These are phyloP conservation scores for Canavalia ensiformis DNA, from an alignment of 306 rosid species.

Conservation along the genomic window DNA sequence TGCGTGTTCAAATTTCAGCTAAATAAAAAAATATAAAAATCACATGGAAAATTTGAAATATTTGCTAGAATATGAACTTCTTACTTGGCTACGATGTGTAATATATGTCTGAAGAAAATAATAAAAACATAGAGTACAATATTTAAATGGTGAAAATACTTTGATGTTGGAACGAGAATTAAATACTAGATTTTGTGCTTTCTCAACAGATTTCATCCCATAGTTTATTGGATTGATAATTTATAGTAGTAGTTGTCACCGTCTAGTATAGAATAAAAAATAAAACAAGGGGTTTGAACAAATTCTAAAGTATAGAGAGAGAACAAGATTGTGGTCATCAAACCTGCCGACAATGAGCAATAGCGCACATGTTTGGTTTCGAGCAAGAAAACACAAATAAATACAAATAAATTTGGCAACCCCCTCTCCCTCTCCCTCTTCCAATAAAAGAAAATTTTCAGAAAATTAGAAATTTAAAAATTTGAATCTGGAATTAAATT, in stretches of 20 bases:
- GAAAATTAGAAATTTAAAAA: too few relatives aligned
- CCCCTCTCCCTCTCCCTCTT: too few relatives aligned
- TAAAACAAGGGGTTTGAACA: constrained; percentile 38
- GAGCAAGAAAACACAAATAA: background rate
- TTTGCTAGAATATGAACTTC: background rate
- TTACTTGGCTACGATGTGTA: background rate
- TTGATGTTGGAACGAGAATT: constrained; percentile 16
- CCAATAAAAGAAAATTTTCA: too few relatives aligned
- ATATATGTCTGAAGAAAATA: constrained; percentile 26
- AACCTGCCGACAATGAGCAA: constrained; percentile 52
- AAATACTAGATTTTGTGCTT: constrained; percentile 54
- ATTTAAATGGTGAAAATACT: background rate
- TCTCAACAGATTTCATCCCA: constrained; percentile 42
- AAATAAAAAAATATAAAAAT: background rate
- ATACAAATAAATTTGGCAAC: constrained; percentile 5
- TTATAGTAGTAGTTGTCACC: constrained; percentile 41
- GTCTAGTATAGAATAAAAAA: constrained; percentile 24
- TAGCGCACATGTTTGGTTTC: constrained; percentile 52
- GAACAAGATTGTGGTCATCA: constrained; percentile 29
- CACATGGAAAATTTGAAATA: constrained; percentile 28
- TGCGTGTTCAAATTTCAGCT: constrained; percentile 5
- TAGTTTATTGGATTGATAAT: constrained; percentile 12
- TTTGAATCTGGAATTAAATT: too few relatives aligned
- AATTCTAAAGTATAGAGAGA: constrained; percentile 24
- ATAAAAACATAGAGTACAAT: background rate